Evolutionary conservation across 495 filamentous ascomycete species (phyloP), one percentile per base, ranked within the genome.

Genomic region (Saxophila tyrrhenica): DNA sequence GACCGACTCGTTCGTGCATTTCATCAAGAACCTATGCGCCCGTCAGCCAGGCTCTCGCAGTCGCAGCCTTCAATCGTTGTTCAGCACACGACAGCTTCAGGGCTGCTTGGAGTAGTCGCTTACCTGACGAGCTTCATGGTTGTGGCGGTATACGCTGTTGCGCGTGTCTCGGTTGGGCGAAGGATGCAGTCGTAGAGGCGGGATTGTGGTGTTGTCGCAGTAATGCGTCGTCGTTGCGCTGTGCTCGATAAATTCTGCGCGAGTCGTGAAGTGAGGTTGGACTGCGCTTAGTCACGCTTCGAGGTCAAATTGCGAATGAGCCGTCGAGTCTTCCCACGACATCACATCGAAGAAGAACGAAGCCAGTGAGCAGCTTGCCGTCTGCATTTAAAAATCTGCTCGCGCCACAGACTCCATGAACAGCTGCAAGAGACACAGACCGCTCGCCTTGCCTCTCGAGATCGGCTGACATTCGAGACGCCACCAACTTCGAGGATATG

Each of bases 91-190:
- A 42, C 67, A 68, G 59, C 62, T 66, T 63, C 68, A 16, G 23
- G 55, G 47, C 25, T 44, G 22, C 50, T 48, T 51, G 55, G 60
- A 43, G 47, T 53, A 35, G 55, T 55, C 52, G 42, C 82, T 75
- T 83, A 95, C 91, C 90, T 85, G 70, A 97, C 91, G 73, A 97
- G 86, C 86, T 97, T 97, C 91, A 97, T 97, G 55, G 25, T 54
- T n/a, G 29, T 13, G 29, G 29, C 5, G 13, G 29, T 7, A 13
- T 35, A 13, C 29, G 29, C 29, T 35, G n/a, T n/a, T n/a, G n/a
- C n/a, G n/a, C n/a, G n/a, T n/a, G n/a, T n/a, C n/a, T n/a, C n/a
- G n/a, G n/a, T n/a, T n/a, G n/a, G n/a, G n/a, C n/a, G n/a, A n/a
- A n/a, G n/a, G n/a, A n/a, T n/a, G n/a, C n/a, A n/a, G n/a, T n/a